A percentile compares a stretch with the other conserved stretches of the same genome.
These are phyloP conservation scores for Mycosphaerella sp. DNA, from an alignment of 2,329 filamentous ascomycete genomes.

Conservation along the genomic window DNA sequence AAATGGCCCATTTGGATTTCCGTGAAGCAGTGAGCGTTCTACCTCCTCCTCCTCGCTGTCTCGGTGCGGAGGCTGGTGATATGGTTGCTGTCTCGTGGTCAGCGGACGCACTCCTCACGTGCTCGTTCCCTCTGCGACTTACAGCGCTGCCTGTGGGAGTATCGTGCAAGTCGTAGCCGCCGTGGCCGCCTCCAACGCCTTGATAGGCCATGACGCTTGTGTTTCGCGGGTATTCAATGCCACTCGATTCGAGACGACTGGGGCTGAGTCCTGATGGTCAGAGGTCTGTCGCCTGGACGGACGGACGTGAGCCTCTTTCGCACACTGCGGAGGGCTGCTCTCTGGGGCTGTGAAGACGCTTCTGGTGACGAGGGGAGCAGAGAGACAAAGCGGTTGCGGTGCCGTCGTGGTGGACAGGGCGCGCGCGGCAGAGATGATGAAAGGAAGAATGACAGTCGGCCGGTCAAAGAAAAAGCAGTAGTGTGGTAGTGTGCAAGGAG, in stretches of 20 bases:
- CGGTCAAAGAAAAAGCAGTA: neutral
- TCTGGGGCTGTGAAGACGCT: neutral
- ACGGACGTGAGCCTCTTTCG: neutral
- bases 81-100: slow-evolving; percentile 21
- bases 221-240: neutral
- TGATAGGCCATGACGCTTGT: slow-evolving; percentile 32
- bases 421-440: neutral
- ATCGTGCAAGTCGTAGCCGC: slow-evolving; percentile 26
- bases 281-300: neutral
- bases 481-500: neutral
- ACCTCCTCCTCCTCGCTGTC: slow-evolving; percentile 43
- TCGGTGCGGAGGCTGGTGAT: slow-evolving; percentile 28
- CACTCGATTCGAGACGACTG: neutral
- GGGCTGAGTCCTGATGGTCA: neutral
- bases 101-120: slow-evolving; percentile 15
- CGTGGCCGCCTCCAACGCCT: slow-evolving; percentile 29
- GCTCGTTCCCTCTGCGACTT: slow-evolving; percentile 3
- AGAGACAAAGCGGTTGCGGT: neutral
- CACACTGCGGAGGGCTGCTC: neutral
- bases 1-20: slow-evolving; percentile 42
- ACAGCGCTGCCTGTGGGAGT: slow-evolving; percentile 18
- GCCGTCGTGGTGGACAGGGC: neutral
- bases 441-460: neutral
- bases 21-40: slow-evolving; percentile 45
- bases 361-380: neutral